A percentile compares a stretch with the other conserved stretches of the same genome.
These are phyloP conservation scores for Salix koriyanagi DNA, from an alignment of 345 rosid species.

Conservation along the genomic window DNA sequence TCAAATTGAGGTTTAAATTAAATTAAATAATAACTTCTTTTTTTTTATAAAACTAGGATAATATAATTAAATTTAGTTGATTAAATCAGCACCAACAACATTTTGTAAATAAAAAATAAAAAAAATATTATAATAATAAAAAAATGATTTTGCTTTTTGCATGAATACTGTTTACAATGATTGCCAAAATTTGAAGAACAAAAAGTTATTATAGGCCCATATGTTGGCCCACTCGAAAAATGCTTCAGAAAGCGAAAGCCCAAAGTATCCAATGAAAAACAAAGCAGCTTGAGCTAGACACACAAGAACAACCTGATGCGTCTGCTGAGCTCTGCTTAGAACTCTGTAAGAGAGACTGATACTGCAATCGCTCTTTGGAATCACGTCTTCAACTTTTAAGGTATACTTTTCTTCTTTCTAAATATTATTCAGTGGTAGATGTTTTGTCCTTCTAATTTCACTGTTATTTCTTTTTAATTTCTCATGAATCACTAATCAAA, in stretches of 20 bases:
- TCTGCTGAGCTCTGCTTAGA: not conserved
- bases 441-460: not conserved
- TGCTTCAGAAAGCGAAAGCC: not conserved
- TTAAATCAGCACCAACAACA: too few species aligned
- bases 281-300: not conserved
- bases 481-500: not conserved
- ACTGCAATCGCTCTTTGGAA: not conserved
- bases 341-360: not conserved
- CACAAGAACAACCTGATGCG: not conserved
- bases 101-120: too few species aligned
- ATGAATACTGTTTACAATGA: too few species aligned
- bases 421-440: not conserved
- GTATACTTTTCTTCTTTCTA: not conserved
- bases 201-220: not conserved
- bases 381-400: not conserved
- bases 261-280: not conserved
- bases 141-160: too few species aligned
- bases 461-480: too few species aligned
- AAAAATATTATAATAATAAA: too few species aligned
- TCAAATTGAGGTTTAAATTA: too few species aligned
- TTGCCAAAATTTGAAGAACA: too few species aligned
- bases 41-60: too few species aligned
- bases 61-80: too few species aligned
- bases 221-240: not conserved
- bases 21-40: too few species aligned